Conservation (phyloP, 78 protist genomes). For the Reticulomyxa filosa region DNA sequence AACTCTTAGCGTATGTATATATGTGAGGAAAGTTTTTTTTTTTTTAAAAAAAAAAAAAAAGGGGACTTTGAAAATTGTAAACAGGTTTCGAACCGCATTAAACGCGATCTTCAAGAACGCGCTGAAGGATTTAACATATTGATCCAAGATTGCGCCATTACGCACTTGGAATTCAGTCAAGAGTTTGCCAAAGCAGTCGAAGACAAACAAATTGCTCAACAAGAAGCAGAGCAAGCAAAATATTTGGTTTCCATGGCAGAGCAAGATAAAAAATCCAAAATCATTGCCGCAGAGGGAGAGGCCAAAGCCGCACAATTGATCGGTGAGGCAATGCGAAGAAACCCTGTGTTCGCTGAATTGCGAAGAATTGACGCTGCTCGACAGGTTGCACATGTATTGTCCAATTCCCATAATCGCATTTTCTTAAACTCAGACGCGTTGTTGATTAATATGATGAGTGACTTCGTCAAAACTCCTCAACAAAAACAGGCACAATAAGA, state of each 20-base stretch:
- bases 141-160: slow-evolving; percentile 73
- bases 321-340: slow-evolving; percentile 47
- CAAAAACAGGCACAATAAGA: too few species aligned
- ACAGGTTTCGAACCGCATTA: slow-evolving; percentile 33
- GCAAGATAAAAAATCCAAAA: slow-evolving; percentile 55
- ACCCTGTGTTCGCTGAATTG: slow-evolving; percentile 62
- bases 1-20: too few species aligned
- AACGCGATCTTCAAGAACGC: slow-evolving; percentile 35
- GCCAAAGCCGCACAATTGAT: slow-evolving; percentile 68
- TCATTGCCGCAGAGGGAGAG: slow-evolving; percentile 84
- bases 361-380: slow-evolving; percentile 50
- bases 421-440: slow-evolving; percentile 43
- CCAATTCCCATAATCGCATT: slow-evolving; percentile 16
- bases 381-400: slow-evolving; percentile 37
- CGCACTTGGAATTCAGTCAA: slow-evolving; percentile 42
- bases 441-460: slow-evolving; percentile 39
- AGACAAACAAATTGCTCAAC: slow-evolving; percentile 60
- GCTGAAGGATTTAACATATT: slow-evolving; percentile 60
- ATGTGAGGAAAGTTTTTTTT: too few species aligned
- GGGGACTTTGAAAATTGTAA: too few species aligned
- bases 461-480: too few species aligned
- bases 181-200: slow-evolving; percentile 83
- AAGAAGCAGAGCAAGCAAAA: slow-evolving; percentile 80
- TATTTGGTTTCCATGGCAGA: slow-evolving; percentile 54
- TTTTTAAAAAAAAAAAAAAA: too few species aligned